phyloP scores from a whole-genome alignment of 163 green algal species.

The Coccomyxa subellipsoidea region DNA sequence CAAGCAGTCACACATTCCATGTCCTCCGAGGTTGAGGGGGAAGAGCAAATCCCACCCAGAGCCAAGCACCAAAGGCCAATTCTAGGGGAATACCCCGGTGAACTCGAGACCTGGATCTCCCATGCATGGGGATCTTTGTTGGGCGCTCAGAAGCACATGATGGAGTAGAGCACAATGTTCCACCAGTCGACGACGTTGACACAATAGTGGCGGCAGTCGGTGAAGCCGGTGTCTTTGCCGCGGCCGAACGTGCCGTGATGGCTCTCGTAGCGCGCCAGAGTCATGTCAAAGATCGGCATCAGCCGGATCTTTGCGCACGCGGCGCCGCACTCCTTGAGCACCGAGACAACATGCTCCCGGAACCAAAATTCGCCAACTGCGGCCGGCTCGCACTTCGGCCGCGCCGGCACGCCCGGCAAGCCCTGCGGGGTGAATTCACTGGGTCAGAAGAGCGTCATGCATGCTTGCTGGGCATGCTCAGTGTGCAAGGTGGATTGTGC shows the following conservation, averaged over 20 bases:
- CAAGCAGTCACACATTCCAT: too few relatives aligned
- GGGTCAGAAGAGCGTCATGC: too few relatives aligned
- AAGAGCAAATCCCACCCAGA: too few relatives aligned
- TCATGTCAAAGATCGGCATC: constrained; percentile 11
- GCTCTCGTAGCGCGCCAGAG: background rate
- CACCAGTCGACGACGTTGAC: background rate
- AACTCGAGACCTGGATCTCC: too few relatives aligned
- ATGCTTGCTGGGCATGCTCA: too few relatives aligned
- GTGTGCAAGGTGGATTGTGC: too few relatives aligned
- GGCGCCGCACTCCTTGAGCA: background rate
- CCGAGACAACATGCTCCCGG: background rate
- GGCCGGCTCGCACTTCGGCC: background rate
- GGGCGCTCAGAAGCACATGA: background rate
- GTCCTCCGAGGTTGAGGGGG: too few relatives aligned
- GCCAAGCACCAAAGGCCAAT: too few relatives aligned
- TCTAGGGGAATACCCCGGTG: too few relatives aligned
- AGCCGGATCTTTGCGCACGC: constrained; percentile 3
- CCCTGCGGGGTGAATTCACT: background rate
- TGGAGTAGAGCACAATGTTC: constrained; percentile 6
- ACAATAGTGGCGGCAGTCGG: constrained; percentile 6
- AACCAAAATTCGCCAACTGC: constrained; percentile 3
- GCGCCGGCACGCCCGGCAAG: background rate
- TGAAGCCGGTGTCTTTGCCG: background rate
- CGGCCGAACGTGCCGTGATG: constrained; percentile 2
- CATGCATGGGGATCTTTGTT: too few relatives aligned